Conservation (phyloP, 306 rosid species). For the Quercus glauca region DNA sequence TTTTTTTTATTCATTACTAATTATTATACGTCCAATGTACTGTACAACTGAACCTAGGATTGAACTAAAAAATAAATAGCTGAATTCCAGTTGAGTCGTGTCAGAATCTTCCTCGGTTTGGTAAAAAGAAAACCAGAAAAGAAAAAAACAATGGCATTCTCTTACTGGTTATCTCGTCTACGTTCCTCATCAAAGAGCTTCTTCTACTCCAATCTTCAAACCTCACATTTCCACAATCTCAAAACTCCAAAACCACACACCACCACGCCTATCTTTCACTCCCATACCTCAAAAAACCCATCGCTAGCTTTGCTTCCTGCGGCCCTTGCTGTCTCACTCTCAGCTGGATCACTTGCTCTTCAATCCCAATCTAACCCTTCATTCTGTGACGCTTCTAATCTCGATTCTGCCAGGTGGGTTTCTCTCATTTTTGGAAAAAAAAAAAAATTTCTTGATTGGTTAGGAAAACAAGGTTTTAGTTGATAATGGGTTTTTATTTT, state of each 20-base stretch:
- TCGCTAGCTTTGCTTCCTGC: conserved; percentile 54
- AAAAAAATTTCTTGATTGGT: neutral
- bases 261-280: conserved; percentile 16
- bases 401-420: conserved; percentile 35
- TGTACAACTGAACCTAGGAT: too few species aligned
- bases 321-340: conserved; percentile 45
- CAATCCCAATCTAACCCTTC: conserved; percentile 46
- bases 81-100: too few species aligned
- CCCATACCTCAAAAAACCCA: conserved; percentile 15
- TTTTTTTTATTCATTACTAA: too few species aligned
- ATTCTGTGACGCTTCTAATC: conserved; percentile 38
- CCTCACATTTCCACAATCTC: conserved; percentile 9
- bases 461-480: neutral
- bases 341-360: conserved; percentile 65
- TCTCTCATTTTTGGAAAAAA: neutral
- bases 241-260: conserved; percentile 11
- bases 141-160: conserved; percentile 20
- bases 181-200: conserved; percentile 55
- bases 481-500: neutral
- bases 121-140: neutral
- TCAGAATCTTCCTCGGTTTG: too few species aligned
- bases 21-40: too few species aligned
- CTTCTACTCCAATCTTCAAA: conserved; percentile 27
- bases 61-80: too few species aligned
- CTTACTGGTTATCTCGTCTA: conserved; percentile 55